These are phyloP conservation scores for Fusarium zealandicum DNA, from an alignment of 2,329 filamentous ascomycete genomes.

Conservation along the genomic window DNA sequence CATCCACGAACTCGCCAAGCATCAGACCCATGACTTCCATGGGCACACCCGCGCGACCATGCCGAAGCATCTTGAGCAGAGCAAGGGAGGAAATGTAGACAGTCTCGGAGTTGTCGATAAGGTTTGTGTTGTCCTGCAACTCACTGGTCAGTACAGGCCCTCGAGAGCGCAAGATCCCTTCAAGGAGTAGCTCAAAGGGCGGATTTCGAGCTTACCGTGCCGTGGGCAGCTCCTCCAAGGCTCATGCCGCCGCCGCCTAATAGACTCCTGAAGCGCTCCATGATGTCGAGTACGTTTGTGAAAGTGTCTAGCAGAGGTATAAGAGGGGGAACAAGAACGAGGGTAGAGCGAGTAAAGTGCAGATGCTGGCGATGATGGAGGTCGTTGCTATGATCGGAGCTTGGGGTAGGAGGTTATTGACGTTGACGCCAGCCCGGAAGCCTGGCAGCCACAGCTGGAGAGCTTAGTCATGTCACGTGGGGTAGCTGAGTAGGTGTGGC, in stretches of 20 bases:
- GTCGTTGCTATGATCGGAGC: constrained; percentile 35
- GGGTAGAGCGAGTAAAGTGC: constrained; percentile 6
- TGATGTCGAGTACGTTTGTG: constrained; percentile 50
- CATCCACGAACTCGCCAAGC: constrained; percentile 98
- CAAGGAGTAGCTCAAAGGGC: constrained; percentile 18
- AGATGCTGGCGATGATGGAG: constrained; percentile 26
- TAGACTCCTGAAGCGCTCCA: constrained; percentile 94
- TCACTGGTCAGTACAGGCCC: constrained; percentile 15
- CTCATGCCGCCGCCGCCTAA: constrained; percentile 78
- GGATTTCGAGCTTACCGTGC: constrained; percentile 46
- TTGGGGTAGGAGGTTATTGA: constrained; percentile 36
- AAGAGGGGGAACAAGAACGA: not conserved
- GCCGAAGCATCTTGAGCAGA: constrained; percentile 96
- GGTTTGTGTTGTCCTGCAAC: constrained; percentile 79
- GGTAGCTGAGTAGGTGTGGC: constrained; percentile 19
- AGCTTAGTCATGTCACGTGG: constrained; percentile 44
- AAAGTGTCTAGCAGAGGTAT: constrained; percentile 1
- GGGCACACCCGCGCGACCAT: constrained; percentile 94
- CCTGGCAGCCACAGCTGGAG: constrained; percentile 41
- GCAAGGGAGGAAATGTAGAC: constrained; percentile 99
- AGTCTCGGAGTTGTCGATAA: constrained; percentile 99
- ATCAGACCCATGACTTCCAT: constrained; percentile 99
- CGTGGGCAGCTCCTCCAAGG: constrained; percentile 58
- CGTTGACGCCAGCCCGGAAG: constrained; percentile 48
- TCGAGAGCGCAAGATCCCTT: not conserved